Conservation (phyloP, 805 yeast species). For the Clavispora asparagi region DNA sequence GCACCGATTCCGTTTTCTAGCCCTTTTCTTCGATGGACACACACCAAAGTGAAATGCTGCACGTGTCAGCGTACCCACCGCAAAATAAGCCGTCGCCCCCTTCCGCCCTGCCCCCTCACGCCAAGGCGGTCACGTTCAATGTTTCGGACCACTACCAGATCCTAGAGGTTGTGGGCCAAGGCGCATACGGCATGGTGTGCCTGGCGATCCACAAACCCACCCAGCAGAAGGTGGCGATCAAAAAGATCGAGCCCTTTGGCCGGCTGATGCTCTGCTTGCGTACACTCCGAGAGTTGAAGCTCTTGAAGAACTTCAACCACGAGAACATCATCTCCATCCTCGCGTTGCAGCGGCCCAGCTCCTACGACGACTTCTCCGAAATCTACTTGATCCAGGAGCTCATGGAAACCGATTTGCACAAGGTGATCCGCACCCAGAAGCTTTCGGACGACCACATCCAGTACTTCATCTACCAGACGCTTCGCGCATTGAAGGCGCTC, state of each 20-base stretch:
- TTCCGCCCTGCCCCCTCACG: constrained; percentile 3
- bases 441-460: constrained; percentile 91
- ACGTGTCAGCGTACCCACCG: not conserved
- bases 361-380: constrained; percentile 72
- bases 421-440: constrained; percentile 76
- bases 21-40: not conserved
- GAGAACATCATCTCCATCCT: constrained; percentile 87
- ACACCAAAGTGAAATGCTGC: not conserved
- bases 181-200: constrained; percentile 94
- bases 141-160: constrained; percentile 85
- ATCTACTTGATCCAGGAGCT: constrained; percentile 84
- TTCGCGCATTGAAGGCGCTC: constrained; percentile 83
- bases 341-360: constrained; percentile 81
- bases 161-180: constrained; percentile 84
- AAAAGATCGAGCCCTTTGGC: constrained; percentile 89
- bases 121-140: constrained; percentile 54
- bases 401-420: constrained; percentile 83
- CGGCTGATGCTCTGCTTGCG: constrained; percentile 84
- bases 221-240: constrained; percentile 87
- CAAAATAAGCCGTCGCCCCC: constrained; percentile 1
- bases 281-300: constrained; percentile 83
- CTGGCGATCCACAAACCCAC: constrained; percentile 84
- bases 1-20: not conserved
- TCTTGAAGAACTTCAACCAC: constrained; percentile 85
- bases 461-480: constrained; percentile 85